phyloP scores from a whole-genome alignment of 306 rosid genomes.

The Aeschynomene evenia region DNA sequence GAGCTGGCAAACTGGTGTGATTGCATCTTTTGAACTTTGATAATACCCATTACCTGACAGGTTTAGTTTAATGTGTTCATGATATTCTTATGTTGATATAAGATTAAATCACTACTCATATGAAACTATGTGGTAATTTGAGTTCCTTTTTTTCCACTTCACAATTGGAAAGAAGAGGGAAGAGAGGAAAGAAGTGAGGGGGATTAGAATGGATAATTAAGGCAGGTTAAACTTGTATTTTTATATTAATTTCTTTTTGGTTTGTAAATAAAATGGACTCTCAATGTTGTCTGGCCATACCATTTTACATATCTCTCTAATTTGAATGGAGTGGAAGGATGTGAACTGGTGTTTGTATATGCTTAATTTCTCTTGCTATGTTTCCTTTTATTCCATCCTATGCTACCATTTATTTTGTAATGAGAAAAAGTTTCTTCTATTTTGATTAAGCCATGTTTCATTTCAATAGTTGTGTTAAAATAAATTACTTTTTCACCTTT shows the following conservation, averaged over 20 bases:
- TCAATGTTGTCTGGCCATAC: neutral
- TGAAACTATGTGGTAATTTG: neutral
- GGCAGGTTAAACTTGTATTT: neutral
- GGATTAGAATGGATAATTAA: neutral
- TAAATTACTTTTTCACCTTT: constrained; percentile 29
- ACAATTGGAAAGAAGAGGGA: neutral
- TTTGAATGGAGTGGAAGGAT: neutral
- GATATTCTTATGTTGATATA: neutral
- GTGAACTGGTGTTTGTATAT: neutral
- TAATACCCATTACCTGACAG: neutral
- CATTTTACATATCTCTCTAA: neutral
- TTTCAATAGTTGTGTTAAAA: neutral
- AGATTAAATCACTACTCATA: neutral
- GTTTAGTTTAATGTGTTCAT: neutral
- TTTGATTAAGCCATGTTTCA: neutral
- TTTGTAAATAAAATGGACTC: neutral
- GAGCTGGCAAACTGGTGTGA: neutral
- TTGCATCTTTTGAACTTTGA: neutral
- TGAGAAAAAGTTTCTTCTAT: neutral
- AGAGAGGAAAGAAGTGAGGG: neutral
- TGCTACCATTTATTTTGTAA: neutral
- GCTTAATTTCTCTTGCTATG: neutral
- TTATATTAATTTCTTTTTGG: neutral
- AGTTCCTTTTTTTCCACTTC: neutral
- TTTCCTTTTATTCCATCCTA: neutral